These are phyloP conservation scores for Cladophialophora immunda DNA, from an alignment of 2,329 filamentous ascomycete species.

Conservation along the genomic window DNA sequence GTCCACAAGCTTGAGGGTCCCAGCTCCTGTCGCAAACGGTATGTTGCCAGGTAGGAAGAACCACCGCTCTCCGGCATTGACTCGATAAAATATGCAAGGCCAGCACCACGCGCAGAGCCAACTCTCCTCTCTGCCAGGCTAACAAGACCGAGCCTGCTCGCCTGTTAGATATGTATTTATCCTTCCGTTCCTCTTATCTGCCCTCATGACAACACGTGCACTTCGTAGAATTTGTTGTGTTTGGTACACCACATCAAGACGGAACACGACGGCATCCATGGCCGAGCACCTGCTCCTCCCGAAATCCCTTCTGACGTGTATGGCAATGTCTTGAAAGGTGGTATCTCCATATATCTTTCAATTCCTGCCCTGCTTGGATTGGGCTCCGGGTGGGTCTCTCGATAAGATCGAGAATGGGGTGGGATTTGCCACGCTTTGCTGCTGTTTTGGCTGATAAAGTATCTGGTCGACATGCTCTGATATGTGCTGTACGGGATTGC, in stretches of 20 bases:
- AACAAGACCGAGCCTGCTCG: background rate
- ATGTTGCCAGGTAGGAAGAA: background rate
- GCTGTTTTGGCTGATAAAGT: slow-evolving; percentile 34
- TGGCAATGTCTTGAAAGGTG: slow-evolving; percentile 35
- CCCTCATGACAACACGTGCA: slow-evolving; percentile 33
- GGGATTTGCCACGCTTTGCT: slow-evolving; percentile 33
- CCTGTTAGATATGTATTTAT: slow-evolving; percentile 17
- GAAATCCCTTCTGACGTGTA: slow-evolving; percentile 33
- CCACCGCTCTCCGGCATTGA: background rate
- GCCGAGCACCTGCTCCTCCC: slow-evolving; percentile 26
- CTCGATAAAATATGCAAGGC: background rate
- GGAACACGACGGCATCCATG: slow-evolving; percentile 36
- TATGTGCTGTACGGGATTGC: slow-evolving; percentile 33
- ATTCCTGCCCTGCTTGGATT: slow-evolving; percentile 18
- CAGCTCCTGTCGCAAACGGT: background rate
- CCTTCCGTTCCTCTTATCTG: background rate
- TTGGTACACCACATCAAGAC: slow-evolving; percentile 35
- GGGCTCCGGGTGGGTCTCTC: slow-evolving; percentile 27
- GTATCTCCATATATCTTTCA: slow-evolving; percentile 38
- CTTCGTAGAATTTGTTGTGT: slow-evolving; percentile 37
- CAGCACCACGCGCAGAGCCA: background rate
- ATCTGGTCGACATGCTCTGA: slow-evolving; percentile 33
- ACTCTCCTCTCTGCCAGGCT: background rate
- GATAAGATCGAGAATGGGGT: slow-evolving; percentile 34
- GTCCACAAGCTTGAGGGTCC: background rate